phyloP scores from a whole-genome alignment of 257 asterid species.

The Leonotis leonurus region DNA sequence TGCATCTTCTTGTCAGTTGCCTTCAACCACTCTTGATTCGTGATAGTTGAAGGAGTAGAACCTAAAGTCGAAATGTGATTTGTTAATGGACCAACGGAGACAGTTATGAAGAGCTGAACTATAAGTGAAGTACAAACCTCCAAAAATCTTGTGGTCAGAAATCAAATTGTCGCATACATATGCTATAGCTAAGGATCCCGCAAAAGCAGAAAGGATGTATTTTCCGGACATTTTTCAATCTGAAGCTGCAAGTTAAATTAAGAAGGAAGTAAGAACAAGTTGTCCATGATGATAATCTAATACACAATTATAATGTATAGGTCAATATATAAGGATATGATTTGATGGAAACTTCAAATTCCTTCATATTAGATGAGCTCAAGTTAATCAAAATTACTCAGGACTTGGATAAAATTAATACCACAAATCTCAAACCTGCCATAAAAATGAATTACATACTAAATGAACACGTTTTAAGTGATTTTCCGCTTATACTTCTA shows the following conservation, averaged over 20 bases:
- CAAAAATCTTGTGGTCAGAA: constrained; percentile 34
- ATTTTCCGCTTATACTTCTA: not conserved
- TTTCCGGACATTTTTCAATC: constrained; percentile 26
- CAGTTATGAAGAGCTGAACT: too few relatives aligned
- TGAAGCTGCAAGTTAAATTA: constrained; percentile 11
- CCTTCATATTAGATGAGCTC: not conserved
- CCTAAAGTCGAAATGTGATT: constrained; percentile 32
- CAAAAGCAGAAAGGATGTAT: constrained; percentile 13
- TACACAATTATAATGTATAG: too few relatives aligned
- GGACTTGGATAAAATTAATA: not conserved
- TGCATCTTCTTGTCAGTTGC: constrained; percentile 84
- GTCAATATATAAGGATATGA: too few relatives aligned
- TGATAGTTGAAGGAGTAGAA: constrained; percentile 55
- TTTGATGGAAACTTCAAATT: not conserved
- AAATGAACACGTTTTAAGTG: not conserved
- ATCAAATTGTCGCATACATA: constrained; percentile 20
- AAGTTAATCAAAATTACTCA: not conserved
- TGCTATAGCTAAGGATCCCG: constrained; percentile 26
- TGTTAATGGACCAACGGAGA: not conserved
- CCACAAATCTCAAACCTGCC: not conserved
- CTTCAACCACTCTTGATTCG: constrained; percentile 54
- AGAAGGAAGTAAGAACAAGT: not conserved
- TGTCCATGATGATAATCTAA: not conserved
- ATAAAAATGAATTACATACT: not conserved
- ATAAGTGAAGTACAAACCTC: constrained; percentile 9